Base-by-base conservation (phyloP, 768 basidiomycete genomes). In the Leccinum aurantiacum region DNA sequence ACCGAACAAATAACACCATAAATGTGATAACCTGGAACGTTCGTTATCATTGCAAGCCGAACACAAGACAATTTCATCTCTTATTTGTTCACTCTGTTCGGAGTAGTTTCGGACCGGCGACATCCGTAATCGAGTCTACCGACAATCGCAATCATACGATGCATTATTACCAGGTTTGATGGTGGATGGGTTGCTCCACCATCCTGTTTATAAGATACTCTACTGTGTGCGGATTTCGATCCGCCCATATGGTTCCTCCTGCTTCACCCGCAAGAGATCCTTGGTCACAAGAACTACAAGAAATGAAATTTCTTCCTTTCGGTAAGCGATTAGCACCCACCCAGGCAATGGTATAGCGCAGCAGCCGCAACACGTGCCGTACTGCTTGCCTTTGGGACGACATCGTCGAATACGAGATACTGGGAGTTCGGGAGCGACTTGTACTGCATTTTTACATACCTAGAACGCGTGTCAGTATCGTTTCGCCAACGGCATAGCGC, bases 261-360 rank as follows among this genome's bases (percentile, higher is more conserved):
- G 92, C 41, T 81, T 71, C 38, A 94, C 73, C 19, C 72, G 76
- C 54, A 94, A 62, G 15, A 91, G 78, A 62, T 87, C 78, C 69
- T 93, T 94, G 22, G 91, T 93, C 11, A 84, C 82, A 50, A 94
- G 81, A 56, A 90, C 92, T 94, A 63, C 33, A 49, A 56, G 33
- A 37, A 48, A 59, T 8, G 35, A 44, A 44, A 0, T 46, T 19
- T 46, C n/a, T 46, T 46, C 11, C 9, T 19, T 11, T 46, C 44
- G 10, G n/a, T 46, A 19, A 19, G 44, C 19, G 19, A 46, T 13
- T 19, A 19, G 19, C 19, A 46, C 80, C 38, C 60, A 92, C 92
- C 91, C 47, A 94, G 79, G 69, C 91, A 92, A 64, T 94, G 90
- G 71, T 94, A 91, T 71, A 94, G 87, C 4, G 86, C 92, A 15